Evolutionary conservation across 2,329 filamentous ascomycete genomes (phyloP).

Genomic region (Fusarium protoensiforme): DNA sequence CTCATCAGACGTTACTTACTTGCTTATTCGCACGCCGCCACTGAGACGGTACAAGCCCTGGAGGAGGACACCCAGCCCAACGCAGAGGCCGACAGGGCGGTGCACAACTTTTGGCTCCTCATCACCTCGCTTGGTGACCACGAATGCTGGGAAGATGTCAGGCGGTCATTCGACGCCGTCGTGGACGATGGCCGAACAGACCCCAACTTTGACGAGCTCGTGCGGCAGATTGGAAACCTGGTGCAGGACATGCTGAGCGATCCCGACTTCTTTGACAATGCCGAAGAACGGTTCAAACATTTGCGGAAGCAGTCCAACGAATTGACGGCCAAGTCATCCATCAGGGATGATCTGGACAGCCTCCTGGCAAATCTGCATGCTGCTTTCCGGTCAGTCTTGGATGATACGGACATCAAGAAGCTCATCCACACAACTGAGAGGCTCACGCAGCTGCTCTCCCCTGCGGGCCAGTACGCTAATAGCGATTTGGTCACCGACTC

Average conservation of each 20-base stretch:
- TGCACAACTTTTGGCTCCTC: conserved; percentile 84
- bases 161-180: conserved; percentile 75
- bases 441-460: conserved; percentile 77
- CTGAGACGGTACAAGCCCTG: conserved; percentile 73
- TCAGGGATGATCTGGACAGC: conserved; percentile 78
- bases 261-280: conserved; percentile 84
- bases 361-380: conserved; percentile 75
- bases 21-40: conserved; percentile 78
- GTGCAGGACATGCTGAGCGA: conserved; percentile 86
- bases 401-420: conserved; percentile 78
- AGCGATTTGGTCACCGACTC: conserved; percentile 78
- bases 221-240: conserved; percentile 77
- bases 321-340: conserved; percentile 72
- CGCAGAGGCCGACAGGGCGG: conserved; percentile 76
- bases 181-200: conserved; percentile 80
- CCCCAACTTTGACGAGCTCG: conserved; percentile 82
- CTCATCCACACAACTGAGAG: conserved; percentile 74
- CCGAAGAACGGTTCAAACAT: conserved; percentile 65
- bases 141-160: conserved; percentile 79
- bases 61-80: conserved; percentile 81
- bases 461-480: conserved; percentile 72
- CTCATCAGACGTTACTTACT: conserved; percentile 83
- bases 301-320: conserved; percentile 68
- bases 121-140: conserved; percentile 82
- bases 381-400: conserved; percentile 74